Conservation (phyloP, 345 rosid genomes). For the Laguncularia racemosa region DNA sequence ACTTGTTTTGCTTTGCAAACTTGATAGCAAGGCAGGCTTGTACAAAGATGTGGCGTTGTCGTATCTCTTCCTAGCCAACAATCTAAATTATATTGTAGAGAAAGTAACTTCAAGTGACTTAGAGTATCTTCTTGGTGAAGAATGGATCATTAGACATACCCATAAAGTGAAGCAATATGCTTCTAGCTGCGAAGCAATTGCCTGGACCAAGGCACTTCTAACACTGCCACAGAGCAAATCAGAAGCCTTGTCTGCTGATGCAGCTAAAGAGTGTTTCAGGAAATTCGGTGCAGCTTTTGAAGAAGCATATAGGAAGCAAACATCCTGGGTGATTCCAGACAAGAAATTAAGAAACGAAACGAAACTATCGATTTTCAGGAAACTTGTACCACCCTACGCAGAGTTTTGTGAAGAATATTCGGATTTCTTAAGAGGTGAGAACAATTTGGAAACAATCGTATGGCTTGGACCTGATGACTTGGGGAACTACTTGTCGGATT, state of each 20-base stretch:
- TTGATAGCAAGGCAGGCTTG: conserved; percentile 54
- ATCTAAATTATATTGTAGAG: conserved; percentile 50
- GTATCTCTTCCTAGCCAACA: conserved; percentile 81
- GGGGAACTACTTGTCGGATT: conserved; percentile 55
- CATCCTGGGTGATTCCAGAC: conserved; percentile 49
- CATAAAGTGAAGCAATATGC: conserved; percentile 50
- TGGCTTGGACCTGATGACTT: conserved; percentile 55
- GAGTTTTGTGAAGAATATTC: conserved; percentile 38
- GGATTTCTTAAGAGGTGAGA: conserved; percentile 25
- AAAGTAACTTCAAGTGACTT: conserved; percentile 45
- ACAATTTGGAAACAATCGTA: conserved; percentile 25
- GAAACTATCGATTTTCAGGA: conserved; percentile 51
- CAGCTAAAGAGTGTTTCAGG: conserved; percentile 36
- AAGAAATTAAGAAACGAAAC: conserved; percentile 50
- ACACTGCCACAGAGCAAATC: conserved; percentile 30
- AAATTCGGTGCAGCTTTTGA: conserved; percentile 65
- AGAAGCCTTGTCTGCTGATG: conserved; percentile 26
- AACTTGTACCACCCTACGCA: conserved; percentile 49
- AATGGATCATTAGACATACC: conserved; percentile 53
- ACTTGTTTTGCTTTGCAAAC: conserved; percentile 68
- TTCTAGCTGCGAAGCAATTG: conserved; percentile 49
- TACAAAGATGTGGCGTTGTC: conserved; percentile 68
- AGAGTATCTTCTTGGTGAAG: conserved; percentile 53
- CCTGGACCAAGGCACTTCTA: conserved; percentile 57
- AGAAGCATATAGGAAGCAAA: conserved; percentile 60